A percentile compares a stretch with the other conserved stretches of the same genome.
Conservation (phyloP, 768 basidiomycete species). For the Vararia minispora region DNA sequence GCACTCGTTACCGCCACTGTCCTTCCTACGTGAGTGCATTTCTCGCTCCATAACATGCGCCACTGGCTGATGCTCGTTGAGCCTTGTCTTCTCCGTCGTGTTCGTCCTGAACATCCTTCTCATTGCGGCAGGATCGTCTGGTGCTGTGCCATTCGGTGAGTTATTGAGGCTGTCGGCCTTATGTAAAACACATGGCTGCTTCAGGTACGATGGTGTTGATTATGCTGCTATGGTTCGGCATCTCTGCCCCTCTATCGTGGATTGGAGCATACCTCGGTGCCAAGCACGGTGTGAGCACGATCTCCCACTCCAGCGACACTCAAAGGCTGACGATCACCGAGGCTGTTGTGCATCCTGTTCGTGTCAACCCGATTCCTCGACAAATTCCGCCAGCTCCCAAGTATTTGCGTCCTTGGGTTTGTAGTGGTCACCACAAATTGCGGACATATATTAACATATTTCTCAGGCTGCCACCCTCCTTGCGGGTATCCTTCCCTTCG, state of each 20-base stretch:
- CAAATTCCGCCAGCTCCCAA: slow-evolving; percentile 86
- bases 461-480: slow-evolving; percentile 55
- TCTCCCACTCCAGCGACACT: background rate
- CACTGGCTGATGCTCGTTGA: slow-evolving; percentile 20
- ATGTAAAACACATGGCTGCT: background rate
- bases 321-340: slow-evolving; percentile 18
- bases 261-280: slow-evolving; percentile 81
- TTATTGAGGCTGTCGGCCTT: background rate
- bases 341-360: slow-evolving; percentile 71
- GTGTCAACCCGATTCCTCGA: slow-evolving; percentile 90
- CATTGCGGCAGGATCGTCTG: slow-evolving; percentile 74
- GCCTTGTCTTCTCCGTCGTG: slow-evolving; percentile 72
- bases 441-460: slow-evolving; percentile 2
- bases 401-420: slow-evolving; percentile 75
- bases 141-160: slow-evolving; percentile 89
- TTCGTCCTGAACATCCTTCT: slow-evolving; percentile 91
- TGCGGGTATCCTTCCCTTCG: slow-evolving; percentile 89
- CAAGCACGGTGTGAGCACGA: slow-evolving; percentile 63
- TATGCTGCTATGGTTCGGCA: slow-evolving; percentile 84
- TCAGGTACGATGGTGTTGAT: slow-evolving; percentile 78
- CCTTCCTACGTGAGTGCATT: slow-evolving; percentile 62
- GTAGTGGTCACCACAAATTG: slow-evolving; percentile 14
- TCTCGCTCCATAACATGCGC: background rate
- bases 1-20: slow-evolving; percentile 82
- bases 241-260: slow-evolving; percentile 82